These are phyloP conservation scores for Vicia villosa DNA, from an alignment of 306 rosid species.

Conservation along the genomic window DNA sequence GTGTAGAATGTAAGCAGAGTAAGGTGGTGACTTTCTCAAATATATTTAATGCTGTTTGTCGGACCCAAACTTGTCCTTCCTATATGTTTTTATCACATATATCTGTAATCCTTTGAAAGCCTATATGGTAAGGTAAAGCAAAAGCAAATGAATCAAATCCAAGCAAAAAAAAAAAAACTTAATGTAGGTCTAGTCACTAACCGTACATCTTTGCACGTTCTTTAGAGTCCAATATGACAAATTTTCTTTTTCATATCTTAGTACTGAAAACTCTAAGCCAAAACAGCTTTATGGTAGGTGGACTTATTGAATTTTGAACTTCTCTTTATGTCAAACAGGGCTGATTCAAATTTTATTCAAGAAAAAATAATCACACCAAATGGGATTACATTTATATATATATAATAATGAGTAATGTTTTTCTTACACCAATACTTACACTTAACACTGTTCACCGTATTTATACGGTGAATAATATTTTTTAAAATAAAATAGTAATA, in stretches of 20 bases:
- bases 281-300: not conserved
- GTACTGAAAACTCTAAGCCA: conserved; percentile 27
- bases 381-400: no score
- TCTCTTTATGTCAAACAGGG: no score
- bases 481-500: no score
- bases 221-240: not conserved
- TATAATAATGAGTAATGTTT: no score
- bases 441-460: no score
- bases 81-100: conserved; percentile 7
- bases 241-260: conserved; percentile 17
- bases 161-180: conserved; percentile 31
- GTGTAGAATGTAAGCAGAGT: conserved; percentile 27
- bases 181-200: conserved; percentile 31
- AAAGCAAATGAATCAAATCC: conserved; percentile 31
- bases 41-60: conserved; percentile 40
- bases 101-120: conserved; percentile 5
- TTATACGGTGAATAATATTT: no score
- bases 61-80: conserved; percentile 39
- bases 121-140: conserved; percentile 24
- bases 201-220: conserved; percentile 34
- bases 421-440: no score
- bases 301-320: no score
- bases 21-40: conserved; percentile 34
- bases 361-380: no score
- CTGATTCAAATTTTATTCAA: no score